Base-by-base conservation (phyloP, 441 rosid genomes). In the Pelargonium australe region DNA sequence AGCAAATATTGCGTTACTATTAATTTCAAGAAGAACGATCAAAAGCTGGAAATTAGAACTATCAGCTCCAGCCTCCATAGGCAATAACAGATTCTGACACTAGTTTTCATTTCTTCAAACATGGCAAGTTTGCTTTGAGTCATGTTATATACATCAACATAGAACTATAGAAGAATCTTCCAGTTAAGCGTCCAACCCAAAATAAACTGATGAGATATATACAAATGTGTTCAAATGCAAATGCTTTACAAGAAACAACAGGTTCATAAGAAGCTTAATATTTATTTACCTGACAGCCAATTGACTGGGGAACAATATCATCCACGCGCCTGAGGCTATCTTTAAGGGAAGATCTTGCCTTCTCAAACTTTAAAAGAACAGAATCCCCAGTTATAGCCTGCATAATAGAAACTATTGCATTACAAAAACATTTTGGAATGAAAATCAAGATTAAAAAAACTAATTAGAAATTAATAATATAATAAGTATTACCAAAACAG, bases 341-440 rank as follows among this genome's bases (percentile, higher is more conserved):
- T 25, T 81, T 79, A 70, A 95, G 97, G 64, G 92, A 83, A 78
- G 68, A 67, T 71, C 86, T 87, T 43, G 92, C 90, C 81, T 85
- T 95, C 74, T 88, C 96, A 73, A 95, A 95, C 76, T 92, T 95
- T 63, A 75, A 73, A 74, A 95, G 90, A 76, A 92, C 89, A 43
- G 97, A 84, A 81, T 95, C 96, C 68, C 92, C 97, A 1, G 99
- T 95, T 70, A 95, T 89, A 70, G 99, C 99, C 99, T 95, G 80
- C 73, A 81, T 20, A 17, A 67, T 62, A 76, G 77, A 17, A 60
- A 63, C 9, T 67, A 71, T 47, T 12, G 17, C 66, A 64, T 71
- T 34, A 34, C 5, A 34, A 4, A 34, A 34, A 34, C 34, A 28
- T 28, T 28, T 28, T 28, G 34, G 4, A 28, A 20, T 20, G 1